Evolutionary conservation across 208 protist species (phyloP), one percentile per base, ranked within the genome.

Genomic region (Leishmania braziliensis): DNA sequence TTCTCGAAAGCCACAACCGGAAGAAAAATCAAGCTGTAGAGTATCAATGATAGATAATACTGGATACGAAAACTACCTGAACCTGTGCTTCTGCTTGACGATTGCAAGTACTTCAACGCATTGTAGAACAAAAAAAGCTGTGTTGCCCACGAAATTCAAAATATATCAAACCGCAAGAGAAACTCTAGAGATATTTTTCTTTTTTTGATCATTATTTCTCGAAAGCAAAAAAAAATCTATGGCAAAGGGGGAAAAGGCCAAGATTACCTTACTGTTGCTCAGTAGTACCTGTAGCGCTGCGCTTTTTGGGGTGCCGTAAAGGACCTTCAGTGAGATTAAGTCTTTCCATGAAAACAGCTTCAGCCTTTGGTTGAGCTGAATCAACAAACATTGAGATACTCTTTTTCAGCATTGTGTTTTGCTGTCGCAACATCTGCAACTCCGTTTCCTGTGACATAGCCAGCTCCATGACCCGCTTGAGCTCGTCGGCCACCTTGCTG

Each of bases 221-320:
- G 60, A 6, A 16, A 80, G 2, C 66, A 71, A 29, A 76, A 29
- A 76, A 56, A 65, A 76, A 60, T 80, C 36, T 70, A 70, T 43
- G 36, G 76, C 79, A 68, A 77, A 66, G 53, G 54, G 76, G 75
- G 46, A 60, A 60, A 66, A 43, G n/a, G 26, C 0, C 20, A 9
- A 62, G 18, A 73, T 46, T 26, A 46, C 6, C 51, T 77, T 39
- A 79, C 20, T 79, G 63, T 16, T 18, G 63, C 26, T 84, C 76
- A 36, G 54, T 63, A 9, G 75, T 54, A 39, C 77, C 91, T 56
- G 76, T 50, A 69, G 69, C 36, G 26, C 51, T 78, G 10, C 91
- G 79, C 79, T 97, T 97, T 71, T 92, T 95, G 0, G 93, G 93
- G 82, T 95, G 92, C 16, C 93, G 90, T 43, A 97, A 81, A 68